phyloP scores from a whole-genome alignment of 768 basidiomycete genomes.

The Coprinopsis cinerea region DNA sequence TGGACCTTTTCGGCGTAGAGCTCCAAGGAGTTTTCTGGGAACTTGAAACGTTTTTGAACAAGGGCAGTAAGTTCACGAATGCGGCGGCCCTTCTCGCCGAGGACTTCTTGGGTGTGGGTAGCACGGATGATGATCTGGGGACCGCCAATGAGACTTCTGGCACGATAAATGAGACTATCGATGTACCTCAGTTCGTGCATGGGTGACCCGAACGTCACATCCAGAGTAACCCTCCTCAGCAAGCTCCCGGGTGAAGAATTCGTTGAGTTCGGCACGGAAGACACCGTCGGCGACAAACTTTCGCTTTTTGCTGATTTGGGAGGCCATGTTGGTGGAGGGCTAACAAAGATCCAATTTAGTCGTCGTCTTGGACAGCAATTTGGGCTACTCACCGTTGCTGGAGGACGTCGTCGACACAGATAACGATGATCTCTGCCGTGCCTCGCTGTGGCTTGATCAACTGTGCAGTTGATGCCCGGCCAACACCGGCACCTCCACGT shows the following conservation, averaged over 20 bases:
- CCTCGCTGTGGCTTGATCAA: conserved; percentile 24
- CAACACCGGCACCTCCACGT: conserved; percentile 22
- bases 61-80: conserved; percentile 98
- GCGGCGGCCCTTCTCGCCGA: conserved; percentile 98
- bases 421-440: conserved; percentile 18
- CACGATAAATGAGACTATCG: background rate
- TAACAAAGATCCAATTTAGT: background rate
- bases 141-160: conserved; percentile 1
- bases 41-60: conserved; percentile 99
- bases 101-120: conserved; percentile 97
- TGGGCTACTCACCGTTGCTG: conserved; percentile 24
- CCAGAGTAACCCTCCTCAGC: conserved; percentile 99
- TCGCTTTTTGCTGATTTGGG: conserved; percentile 95
- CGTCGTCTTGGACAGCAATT: background rate
- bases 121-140: conserved; percentile 96
- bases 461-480: conserved; percentile 26
- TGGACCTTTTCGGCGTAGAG: conserved; percentile 99
- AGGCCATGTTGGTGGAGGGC: conserved; percentile 53
- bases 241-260: conserved; percentile 98
- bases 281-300: conserved; percentile 99
- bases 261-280: conserved; percentile 97
- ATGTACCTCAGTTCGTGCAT: conserved; percentile 91
- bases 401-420: conserved; percentile 20
- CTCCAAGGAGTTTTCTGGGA: conserved; percentile 98
- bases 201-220: conserved; percentile 98